Base-by-base conservation (phyloP, 805 yeast genomes). In the Candida maris region DNA sequence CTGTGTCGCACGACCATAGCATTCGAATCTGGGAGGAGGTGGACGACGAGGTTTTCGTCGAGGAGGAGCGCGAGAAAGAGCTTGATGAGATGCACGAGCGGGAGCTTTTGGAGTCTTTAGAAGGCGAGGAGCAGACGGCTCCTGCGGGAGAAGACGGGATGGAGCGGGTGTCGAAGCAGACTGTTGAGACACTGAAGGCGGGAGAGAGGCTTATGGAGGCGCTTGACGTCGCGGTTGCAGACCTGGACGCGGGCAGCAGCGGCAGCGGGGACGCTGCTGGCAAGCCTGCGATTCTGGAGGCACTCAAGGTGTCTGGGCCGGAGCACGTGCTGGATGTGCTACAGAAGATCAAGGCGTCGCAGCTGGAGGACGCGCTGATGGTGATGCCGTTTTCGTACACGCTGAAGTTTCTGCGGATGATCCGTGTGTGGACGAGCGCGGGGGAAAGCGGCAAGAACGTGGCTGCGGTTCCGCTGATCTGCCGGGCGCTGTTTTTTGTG, bases 31-130 rank as follows among this genome's bases (percentile, higher is more conserved):
- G 98, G 98, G 74, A 73, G 41, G 88, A 87, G 58, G 85, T 95
- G 4, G 93, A 85, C 36, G 98, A 93, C 58, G 89, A 91, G 50
- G 93, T 93, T n/a, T 93, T 93, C 57, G 64, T 93, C 42, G 97
- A 93, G 61, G 99, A 93, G 68, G 98, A 93, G 65, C 73, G 93
- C 40, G 99, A 93, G 58, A 85, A 83, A 61, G 98, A 93, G 61
- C 70, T 88, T 75, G 98, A 93, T 58, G 96, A 89, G 59, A 65
- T 81, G 38, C 87, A 89, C 55, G 97, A 93, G 56, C 72, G 76
- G n/a, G 84, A 82, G 6, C 66, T 93, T 30, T 68, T 88, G 34
- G 77, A 74, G 12, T 78, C 89, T 4, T 62, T 87, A 29, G 95
- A 86, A 52, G 76, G 71, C 26, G 75, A 66, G 23, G 31, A 28